Evolutionary conservation across 2,329 filamentous ascomycete genomes (phyloP), one percentile per base, ranked within the genome.

Genomic region (Hymenoscyphus occultus): DNA sequence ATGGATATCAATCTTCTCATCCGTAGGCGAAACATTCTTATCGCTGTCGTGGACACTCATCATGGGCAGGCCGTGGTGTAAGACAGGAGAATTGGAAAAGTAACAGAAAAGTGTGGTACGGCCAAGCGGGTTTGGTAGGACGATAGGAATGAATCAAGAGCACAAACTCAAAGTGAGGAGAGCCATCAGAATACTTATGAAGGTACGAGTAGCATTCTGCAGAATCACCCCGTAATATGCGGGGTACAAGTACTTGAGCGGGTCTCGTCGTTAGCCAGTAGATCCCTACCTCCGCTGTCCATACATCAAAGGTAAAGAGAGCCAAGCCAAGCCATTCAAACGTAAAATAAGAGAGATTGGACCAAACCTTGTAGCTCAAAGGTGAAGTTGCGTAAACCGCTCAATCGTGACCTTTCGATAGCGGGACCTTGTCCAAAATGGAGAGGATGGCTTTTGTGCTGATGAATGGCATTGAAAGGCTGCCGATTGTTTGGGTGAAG

Each of bases 1-100:
- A n/a, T 69, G 62, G 6, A 42, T 31, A 14, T n/a, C 56, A 51
- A 56, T n/a, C 31, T 59, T 63, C 40, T 63, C 61, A 12, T 45
- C n/a, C 35, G 48, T 54, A 22, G 48, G 22, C 48, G 48, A 28
- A 12, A 28, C 9, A 28, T 54, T 28, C 10, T 54, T 54, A 9
- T 54, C 48, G 22, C 48, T 54, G n/a, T 54, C 19, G 5, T 35
- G 5, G 35, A 54, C 19, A 31, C 48, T 54, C 48, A 54, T 54
- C 19, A 5, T 28, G 48, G 19, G 10, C 48, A 54, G 19, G 13
- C 22, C 12, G 48, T 28, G 22, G 19, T 28, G 48, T 54, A 54
- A 28, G 48, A 54, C 48, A 54, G 48, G 48, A 54, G 48, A 54
- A 54, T 22, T 54, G 48, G n/a, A 22, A 54, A 54, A 19, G 19